Evolutionary conservation across 768 basidiomycete species (phyloP).

Genomic region (Suillus variegatus): DNA sequence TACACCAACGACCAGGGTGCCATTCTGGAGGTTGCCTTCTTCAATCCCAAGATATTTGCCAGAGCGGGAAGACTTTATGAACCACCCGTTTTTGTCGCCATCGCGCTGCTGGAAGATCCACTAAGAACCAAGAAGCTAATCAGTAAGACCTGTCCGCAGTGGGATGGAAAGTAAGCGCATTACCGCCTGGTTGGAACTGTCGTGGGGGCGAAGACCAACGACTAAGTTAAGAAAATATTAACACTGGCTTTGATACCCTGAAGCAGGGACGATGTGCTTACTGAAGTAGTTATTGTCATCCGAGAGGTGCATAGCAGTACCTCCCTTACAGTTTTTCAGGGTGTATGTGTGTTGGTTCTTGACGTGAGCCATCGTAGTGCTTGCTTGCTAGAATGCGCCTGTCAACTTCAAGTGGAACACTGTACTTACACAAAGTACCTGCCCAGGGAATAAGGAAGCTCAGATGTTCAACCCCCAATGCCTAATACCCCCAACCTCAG

Average conservation of each 20-base stretch:
- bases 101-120: slow-evolving; percentile 42
- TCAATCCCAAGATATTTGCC: slow-evolving; percentile 43
- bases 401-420: neutral
- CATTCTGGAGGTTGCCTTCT: slow-evolving; percentile 35
- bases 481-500: no score
- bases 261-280: slow-evolving; percentile 23
- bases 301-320: slow-evolving; percentile 57
- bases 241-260: neutral
- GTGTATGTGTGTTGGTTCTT: slow-evolving; percentile 41
- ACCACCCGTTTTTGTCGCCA: slow-evolving; percentile 37
- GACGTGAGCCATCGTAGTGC: slow-evolving; percentile 23
- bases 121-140: slow-evolving; percentile 26
- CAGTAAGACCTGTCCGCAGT: neutral
- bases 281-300: slow-evolving; percentile 48
- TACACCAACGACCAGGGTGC: slow-evolving; percentile 39
- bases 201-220: slow-evolving; percentile 46
- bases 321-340: slow-evolving; percentile 51
- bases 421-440: neutral
- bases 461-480: no score
- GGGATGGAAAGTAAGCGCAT: neutral
- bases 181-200: slow-evolving; percentile 52
- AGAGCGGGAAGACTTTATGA: slow-evolving; percentile 43
- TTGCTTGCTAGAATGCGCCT: neutral
- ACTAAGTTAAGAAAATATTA: slow-evolving; percentile 30
- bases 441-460: neutral